These are phyloP conservation scores for Suillus clintonianus DNA, from an alignment of 768 basidiomycete genomes.

Conservation along the genomic window DNA sequence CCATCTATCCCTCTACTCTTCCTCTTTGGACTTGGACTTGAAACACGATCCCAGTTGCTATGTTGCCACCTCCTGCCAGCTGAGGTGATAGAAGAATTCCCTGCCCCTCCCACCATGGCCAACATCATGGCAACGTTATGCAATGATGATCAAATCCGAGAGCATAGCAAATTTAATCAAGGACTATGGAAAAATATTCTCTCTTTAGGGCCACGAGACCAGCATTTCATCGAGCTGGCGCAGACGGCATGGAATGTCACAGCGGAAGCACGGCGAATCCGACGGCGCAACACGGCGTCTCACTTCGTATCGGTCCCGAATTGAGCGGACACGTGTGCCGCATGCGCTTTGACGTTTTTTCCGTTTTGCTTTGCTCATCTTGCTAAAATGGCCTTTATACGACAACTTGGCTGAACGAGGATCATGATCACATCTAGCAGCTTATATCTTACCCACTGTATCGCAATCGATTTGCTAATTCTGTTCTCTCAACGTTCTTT, in stretches of 20 bases:
- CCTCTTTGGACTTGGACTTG: constrained; percentile 58
- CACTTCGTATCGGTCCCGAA: constrained; percentile 11
- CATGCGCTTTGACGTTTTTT: constrained; percentile 11
- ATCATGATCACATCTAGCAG: constrained; percentile 28
- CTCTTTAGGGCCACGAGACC: constrained; percentile 50
- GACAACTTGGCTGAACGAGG: constrained; percentile 27
- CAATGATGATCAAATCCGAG: constrained; percentile 36
- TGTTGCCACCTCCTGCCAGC: constrained; percentile 56
- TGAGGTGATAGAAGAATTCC: constrained; percentile 56
- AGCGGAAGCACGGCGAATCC: constrained; percentile 54
- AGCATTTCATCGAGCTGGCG: constrained; percentile 46
- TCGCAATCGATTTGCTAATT: constrained; percentile 26
- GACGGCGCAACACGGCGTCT: constrained; percentile 18
- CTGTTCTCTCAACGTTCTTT: constrained; percentile 5
- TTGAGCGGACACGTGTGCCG: constrained; percentile 18
- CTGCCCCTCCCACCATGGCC: constrained; percentile 60
- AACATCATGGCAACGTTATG: constrained; percentile 44
- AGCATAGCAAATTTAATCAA: constrained; percentile 43
- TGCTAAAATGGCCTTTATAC: constrained; percentile 27
- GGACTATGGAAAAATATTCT: constrained; percentile 72
- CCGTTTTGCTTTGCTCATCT: constrained; percentile 14
- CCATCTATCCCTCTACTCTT: constrained; percentile 57
- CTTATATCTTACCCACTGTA: constrained; percentile 11
- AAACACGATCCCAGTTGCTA: constrained; percentile 47
- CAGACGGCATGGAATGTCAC: constrained; percentile 75